Evolutionary conservation across 371 early-diverging fungal genomes (phyloP).

Genomic region (Haplosporangium sp.): DNA sequence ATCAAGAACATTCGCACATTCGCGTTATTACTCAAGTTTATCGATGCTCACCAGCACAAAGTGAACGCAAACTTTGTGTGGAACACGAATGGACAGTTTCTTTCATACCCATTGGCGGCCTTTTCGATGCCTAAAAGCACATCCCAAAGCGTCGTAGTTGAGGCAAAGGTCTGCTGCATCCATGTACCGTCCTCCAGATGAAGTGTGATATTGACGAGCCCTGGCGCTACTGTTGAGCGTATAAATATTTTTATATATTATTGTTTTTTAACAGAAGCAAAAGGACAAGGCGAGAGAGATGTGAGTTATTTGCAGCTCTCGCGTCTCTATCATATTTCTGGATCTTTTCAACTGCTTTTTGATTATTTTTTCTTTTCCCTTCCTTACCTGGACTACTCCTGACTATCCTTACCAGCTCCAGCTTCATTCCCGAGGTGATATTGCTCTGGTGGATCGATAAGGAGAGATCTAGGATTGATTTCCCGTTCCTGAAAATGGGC

Average conservation of each 20-base stretch:
- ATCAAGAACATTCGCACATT: neutral
- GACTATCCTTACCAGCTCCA: slow-evolving; percentile 43
- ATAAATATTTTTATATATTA: neutral
- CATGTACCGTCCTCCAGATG: slow-evolving; percentile 18
- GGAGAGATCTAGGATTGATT: slow-evolving; percentile 58
- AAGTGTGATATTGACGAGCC: slow-evolving; percentile 12
- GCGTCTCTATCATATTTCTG: no score
- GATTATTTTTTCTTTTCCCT: neutral
- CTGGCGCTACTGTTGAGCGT: neutral
- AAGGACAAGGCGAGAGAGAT: neutral
- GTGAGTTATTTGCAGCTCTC: neutral
- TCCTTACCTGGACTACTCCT: neutral
- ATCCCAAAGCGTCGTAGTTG: slow-evolving; percentile 29
- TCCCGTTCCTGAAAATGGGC: slow-evolving; percentile 21
- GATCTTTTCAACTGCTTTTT: no score
- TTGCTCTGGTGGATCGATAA: slow-evolving; percentile 66
- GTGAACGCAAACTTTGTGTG: neutral
- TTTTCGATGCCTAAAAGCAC: slow-evolving; percentile 24
- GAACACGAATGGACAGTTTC: no score
- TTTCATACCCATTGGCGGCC: slow-evolving; percentile 25
- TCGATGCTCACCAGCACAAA: neutral
- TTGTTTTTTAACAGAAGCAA: neutral
- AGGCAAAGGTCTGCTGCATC: slow-evolving; percentile 8
- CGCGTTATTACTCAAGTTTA: no score
- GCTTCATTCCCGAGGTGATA: slow-evolving; percentile 62